Conservation (phyloP, 495 filamentous ascomycete species). For the Aspergillus panamensis region DNA sequence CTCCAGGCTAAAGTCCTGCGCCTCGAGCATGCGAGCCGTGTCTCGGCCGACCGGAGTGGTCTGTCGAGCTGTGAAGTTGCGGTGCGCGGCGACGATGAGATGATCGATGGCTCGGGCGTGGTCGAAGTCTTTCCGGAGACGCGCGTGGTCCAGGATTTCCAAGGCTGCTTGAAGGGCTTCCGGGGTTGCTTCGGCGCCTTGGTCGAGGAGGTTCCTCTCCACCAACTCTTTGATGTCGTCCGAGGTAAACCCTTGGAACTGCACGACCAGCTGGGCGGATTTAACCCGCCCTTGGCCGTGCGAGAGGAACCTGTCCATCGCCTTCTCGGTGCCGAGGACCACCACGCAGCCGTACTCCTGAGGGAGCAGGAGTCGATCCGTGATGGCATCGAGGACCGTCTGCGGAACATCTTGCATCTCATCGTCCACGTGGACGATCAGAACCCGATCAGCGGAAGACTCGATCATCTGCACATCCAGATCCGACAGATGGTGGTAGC, state of each 20-base stretch:
- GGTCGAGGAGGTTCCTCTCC: slow-evolving; percentile 16
- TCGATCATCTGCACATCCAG: not conserved
- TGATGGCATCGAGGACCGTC: slow-evolving; percentile 12
- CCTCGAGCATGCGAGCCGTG: slow-evolving; percentile 15
- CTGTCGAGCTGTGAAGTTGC: slow-evolving; percentile 17
- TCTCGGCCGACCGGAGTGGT: not conserved
- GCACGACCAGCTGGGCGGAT: slow-evolving; percentile 14
- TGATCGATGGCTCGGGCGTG: slow-evolving; percentile 20
- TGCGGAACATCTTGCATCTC: slow-evolving; percentile 1
- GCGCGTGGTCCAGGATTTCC: slow-evolving; percentile 18
- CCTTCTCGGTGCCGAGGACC: slow-evolving; percentile 10
- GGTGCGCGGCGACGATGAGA: slow-evolving; percentile 17
- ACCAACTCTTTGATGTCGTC: slow-evolving; percentile 21
- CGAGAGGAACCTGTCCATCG: slow-evolving; percentile 10
- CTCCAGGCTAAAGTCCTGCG: slow-evolving; percentile 18
- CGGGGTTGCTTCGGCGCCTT: slow-evolving; percentile 17
- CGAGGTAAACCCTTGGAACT: slow-evolving; percentile 13
- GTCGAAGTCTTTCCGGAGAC: slow-evolving; percentile 22
- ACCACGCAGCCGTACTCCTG: slow-evolving; percentile 15
- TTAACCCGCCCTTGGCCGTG: not conserved
- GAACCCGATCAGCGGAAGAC: slow-evolving; percentile 2
- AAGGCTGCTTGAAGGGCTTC: slow-evolving; percentile 21
- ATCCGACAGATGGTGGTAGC: not conserved
- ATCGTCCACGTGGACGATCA: slow-evolving; percentile 14
- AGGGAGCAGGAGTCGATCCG: slow-evolving; percentile 1